These are phyloP conservation scores for Penicillium sp. DNA, from an alignment of 2,329 filamentous ascomycete genomes.

Conservation along the genomic window DNA sequence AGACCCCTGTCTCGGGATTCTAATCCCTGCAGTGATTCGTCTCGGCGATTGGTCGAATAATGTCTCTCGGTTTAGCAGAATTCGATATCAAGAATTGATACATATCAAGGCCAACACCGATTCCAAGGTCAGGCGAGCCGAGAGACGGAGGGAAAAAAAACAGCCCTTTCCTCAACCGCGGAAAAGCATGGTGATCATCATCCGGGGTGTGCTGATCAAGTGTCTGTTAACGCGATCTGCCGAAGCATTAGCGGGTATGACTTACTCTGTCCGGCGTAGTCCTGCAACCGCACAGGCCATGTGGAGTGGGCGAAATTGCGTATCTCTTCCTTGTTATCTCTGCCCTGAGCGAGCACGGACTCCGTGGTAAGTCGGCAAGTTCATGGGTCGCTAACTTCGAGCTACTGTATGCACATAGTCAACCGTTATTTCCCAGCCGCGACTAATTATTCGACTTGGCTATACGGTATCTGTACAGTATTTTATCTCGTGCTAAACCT, in stretches of 20 bases:
- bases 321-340: background rate
- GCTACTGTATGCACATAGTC: background rate
- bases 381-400: background rate
- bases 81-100: background rate
- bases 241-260: conserved; percentile 24
- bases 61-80: background rate
- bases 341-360: conserved; percentile 20
- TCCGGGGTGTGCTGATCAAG: conserved; percentile 11
- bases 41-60: conserved; percentile 1
- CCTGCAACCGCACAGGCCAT: conserved; percentile 17
- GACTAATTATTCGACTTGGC: background rate
- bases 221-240: conserved; percentile 21
- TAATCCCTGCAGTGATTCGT: conserved; percentile 14
- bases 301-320: conserved; percentile 19
- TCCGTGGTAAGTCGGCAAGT: conserved; percentile 14
- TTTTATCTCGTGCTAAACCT: background rate
- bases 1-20: conserved; percentile 12
- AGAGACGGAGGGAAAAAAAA: background rate
- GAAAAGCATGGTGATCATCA: conserved; percentile 12
- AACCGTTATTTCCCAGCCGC: background rate
- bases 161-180: background rate
- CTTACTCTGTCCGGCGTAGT: conserved; percentile 27
- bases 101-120: background rate
- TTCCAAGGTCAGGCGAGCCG: no score
- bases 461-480: background rate